A percentile compares a stretch with the other conserved stretches of the same genome.
Evolutionary conservation across 108 stramenopile species (phyloP).

Genomic region (Seminavis robusta): DNA sequence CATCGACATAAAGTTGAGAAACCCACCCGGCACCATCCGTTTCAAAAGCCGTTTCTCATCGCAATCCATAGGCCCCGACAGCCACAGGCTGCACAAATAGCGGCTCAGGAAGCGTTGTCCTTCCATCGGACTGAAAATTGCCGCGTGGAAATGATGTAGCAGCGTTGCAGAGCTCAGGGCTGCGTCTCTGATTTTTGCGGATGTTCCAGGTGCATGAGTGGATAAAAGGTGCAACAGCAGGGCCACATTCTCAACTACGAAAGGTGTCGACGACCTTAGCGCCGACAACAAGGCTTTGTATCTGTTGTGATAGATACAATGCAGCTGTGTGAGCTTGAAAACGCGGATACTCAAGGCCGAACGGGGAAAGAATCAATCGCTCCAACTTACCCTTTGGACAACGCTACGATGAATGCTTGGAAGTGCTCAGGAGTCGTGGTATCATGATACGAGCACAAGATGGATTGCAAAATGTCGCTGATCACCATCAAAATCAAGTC

Average conservation of each 20-base stretch:
- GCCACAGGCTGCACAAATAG: conserved; percentile 77
- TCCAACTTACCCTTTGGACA: conserved; percentile 28
- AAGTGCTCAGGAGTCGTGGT: conserved; percentile 58
- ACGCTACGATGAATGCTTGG: conserved; percentile 27
- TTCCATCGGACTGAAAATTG: conserved; percentile 66
- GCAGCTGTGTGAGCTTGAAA: neutral
- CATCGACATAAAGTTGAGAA: conserved; percentile 69
- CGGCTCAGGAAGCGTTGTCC: conserved; percentile 71
- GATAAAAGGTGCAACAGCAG: conserved; percentile 61
- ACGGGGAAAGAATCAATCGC: neutral
- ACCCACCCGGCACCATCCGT: conserved; percentile 68
- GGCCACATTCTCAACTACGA: conserved; percentile 78
- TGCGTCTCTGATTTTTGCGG: conserved; percentile 51
- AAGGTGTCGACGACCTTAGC: conserved; percentile 52
- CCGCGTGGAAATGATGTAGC: conserved; percentile 73
- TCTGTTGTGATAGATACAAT: conserved; percentile 7
- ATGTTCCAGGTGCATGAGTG: conserved; percentile 47
- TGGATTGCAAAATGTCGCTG: conserved; percentile 57
- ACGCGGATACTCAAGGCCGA: neutral
- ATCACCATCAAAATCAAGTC: conserved; percentile 57
- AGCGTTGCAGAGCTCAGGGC: conserved; percentile 62
- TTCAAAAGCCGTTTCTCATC: conserved; percentile 59
- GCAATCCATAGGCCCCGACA: conserved; percentile 58
- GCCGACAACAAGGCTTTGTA: conserved; percentile 56
- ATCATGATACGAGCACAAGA: conserved; percentile 57